A percentile compares a stretch with the other conserved stretches of the same genome.
Conservation (phyloP, 495 filamentous ascomycete genomes). For the Penicillium soppii region DNA sequence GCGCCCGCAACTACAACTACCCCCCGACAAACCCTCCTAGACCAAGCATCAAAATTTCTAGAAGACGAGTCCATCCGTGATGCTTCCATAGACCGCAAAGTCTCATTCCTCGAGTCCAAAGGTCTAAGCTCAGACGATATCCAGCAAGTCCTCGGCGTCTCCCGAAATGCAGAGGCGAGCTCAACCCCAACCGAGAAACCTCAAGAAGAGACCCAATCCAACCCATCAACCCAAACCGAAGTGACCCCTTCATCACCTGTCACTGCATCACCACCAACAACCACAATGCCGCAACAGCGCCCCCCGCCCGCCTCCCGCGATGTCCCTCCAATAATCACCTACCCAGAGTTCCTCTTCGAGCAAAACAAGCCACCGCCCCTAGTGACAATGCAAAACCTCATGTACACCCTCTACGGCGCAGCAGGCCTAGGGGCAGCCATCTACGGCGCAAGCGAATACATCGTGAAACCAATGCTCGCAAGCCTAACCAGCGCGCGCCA, state of each 20-base stretch:
- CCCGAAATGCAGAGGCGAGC: conserved; percentile 36
- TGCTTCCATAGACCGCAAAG: conserved; percentile 69
- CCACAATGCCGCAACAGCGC: conserved; percentile 18
- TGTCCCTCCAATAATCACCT: conserved; percentile 89
- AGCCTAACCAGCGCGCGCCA: conserved; percentile 75
- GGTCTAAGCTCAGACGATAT: conserved; percentile 70
- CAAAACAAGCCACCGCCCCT: conserved; percentile 70
- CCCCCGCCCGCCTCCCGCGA: conserved; percentile 39
- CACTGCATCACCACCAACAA: conserved; percentile 8
- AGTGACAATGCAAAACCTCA: conserved; percentile 69
- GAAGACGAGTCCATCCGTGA: conserved; percentile 71
- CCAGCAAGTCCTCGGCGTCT: conserved; percentile 57
- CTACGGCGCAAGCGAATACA: conserved; percentile 79
- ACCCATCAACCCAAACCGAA: conserved; percentile 17
- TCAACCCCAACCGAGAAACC: conserved; percentile 18
- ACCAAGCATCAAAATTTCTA: conserved; percentile 78
- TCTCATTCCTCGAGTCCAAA: conserved; percentile 77
- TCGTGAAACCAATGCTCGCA: conserved; percentile 80
- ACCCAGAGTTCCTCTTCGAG: conserved; percentile 84
- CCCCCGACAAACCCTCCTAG: conserved; percentile 51
- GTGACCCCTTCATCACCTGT: conserved; percentile 13
- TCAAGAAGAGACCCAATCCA: conserved; percentile 12
- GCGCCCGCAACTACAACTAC: conserved; percentile 25
- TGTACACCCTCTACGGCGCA: conserved; percentile 77
- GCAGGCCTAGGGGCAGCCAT: conserved; percentile 66